Base-by-base conservation (phyloP, 1,284 basidiomycete species). In the Ustilago crameri region DNA sequence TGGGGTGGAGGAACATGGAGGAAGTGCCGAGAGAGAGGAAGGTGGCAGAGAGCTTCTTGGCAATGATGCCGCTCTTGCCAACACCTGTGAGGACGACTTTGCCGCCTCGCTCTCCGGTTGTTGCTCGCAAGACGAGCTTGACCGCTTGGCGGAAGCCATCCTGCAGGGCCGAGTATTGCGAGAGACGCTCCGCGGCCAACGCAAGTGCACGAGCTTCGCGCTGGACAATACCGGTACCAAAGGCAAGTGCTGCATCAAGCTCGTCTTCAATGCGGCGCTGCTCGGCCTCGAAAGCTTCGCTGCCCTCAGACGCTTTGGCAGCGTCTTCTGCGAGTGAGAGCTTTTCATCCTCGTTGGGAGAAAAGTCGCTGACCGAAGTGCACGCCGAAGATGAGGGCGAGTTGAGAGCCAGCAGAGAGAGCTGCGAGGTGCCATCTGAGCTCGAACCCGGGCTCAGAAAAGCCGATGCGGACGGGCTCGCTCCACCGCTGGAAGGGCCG, bases 71-170 rank as follows among this genome's bases (percentile, higher is more conserved):
- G 41, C 79, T 82, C 69, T 85, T 85, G 24, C 84, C 84, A 3
- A 85, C 79, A 20, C 84, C 84, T 0, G 81, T 82, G 17, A 84
- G 71, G 20, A 85, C 73, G 15, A 85, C 65, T 63, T 84, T 85
- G 40, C 84, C 84, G 61, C 78, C 52, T 45, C 76, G 18, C 27
- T 70, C 59, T 12, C 73, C 68, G 18, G 58, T 61, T 1, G 71
- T 75, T 15, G 67, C 60, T 22, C 73, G 55, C 42, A 74, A 59
- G 15, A 75, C 57, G n/a, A 79, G 53, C 5, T 55, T 44, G n/a
- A 79, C 52, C 20, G 77, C 77, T 24, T 70, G 53, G 3, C 60
- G 51, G 55, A 76, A 76, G 10, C 66, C 66, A 32, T 69, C 62
- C 27, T 62, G 56, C 37, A 72, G 69, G 17, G 49, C 46, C 4